Conservation (phyloP, 208 protist species). For the Leishmania martiniquensis region DNA sequence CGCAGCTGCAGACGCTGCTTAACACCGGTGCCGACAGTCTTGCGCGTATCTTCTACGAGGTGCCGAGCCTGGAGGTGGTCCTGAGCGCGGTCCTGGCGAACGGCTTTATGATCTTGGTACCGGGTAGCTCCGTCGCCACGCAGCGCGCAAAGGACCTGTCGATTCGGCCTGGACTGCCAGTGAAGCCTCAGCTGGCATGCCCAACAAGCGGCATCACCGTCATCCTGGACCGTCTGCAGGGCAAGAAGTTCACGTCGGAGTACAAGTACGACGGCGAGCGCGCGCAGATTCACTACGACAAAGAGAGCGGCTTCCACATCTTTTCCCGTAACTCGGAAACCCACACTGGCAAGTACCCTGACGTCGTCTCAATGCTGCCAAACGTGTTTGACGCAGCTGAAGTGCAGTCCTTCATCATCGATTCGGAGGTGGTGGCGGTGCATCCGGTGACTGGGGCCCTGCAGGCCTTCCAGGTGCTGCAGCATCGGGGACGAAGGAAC, state of each 20-base stretch:
- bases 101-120: constrained; percentile 79
- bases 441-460: constrained; percentile 91
- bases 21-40: constrained; percentile 64
- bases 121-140: constrained; percentile 43
- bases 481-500: constrained; percentile 92
- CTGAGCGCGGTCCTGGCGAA: constrained; percentile 64
- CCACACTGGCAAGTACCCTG: constrained; percentile 98
- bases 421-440: constrained; percentile 98
- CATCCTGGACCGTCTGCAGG: constrained; percentile 84
- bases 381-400: constrained; percentile 43
- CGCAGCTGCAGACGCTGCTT: constrained; percentile 68
- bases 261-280: constrained; percentile 99
- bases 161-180: constrained; percentile 93
- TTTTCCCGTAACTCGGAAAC: constrained; percentile 99
- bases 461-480: constrained; percentile 96
- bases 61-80: constrained; percentile 88
- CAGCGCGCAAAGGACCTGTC: constrained; percentile 55
- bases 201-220: constrained; percentile 96
- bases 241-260: constrained; percentile 97
- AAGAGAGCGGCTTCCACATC: constrained; percentile 89
- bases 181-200: constrained; percentile 99
- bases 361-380: constrained; percentile 93
- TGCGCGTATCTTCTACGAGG: constrained; percentile 77
- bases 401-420: constrained; percentile 97
- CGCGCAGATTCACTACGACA: constrained; percentile 94